Evolutionary conservation across 202 grass and related monocot genomes (phyloP).

Genomic region (Alloteropsis angusta): DNA sequence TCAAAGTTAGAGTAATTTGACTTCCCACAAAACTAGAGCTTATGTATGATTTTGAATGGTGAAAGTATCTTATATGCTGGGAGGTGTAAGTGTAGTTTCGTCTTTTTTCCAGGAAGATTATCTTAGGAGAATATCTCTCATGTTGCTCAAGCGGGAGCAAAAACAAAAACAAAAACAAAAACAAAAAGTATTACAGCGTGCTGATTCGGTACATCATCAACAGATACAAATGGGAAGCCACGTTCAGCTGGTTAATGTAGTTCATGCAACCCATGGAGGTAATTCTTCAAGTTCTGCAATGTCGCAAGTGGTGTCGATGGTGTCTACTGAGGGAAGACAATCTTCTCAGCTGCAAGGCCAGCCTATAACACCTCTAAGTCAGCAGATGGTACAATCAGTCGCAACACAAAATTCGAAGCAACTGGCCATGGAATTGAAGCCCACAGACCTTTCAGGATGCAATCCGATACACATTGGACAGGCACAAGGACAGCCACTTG

Average conservation of each 20-base stretch:
- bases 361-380: not conserved
- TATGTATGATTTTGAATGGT: no score
- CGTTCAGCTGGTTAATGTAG: no score
- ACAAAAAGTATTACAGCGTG: not conserved
- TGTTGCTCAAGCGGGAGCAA: not conserved
- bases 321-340: not conserved
- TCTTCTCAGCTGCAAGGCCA: not conserved
- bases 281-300: not conserved
- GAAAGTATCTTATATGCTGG: not conserved
- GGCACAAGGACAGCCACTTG: not conserved
- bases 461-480: not conserved
- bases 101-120: constrained; percentile 4
- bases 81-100: not conserved
- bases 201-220: not conserved
- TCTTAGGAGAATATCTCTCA: not conserved
- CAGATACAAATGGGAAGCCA: not conserved
- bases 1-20: no score
- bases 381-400: not conserved
- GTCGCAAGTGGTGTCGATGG: not conserved
- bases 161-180: no score
- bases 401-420: not conserved
- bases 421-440: not conserved
- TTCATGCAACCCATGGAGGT: not conserved
- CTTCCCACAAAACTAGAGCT: no score
- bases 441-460: not conserved